Evolutionary conservation across 2,329 filamentous ascomycete genomes (phyloP).

Genomic region (Cordyceps cateniannulata): DNA sequence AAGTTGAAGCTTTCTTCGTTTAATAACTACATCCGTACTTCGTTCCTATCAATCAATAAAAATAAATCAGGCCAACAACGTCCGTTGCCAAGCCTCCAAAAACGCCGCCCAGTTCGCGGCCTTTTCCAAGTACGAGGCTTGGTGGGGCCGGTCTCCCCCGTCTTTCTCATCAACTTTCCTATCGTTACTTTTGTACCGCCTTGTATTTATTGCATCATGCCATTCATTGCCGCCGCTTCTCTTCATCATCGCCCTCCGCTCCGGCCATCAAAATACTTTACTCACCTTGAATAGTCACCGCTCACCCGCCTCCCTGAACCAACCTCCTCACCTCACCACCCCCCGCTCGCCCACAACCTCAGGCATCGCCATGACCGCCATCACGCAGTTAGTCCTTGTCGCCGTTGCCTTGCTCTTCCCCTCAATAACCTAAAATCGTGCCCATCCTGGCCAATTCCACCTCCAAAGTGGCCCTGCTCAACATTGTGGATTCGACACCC

Average conservation of each 20-base stretch:
- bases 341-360: no score
- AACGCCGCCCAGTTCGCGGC: not conserved
- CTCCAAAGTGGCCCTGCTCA: not conserved
- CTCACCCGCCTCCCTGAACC: no score
- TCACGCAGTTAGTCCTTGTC: no score
- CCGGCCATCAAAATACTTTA: no score
- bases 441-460: not conserved
- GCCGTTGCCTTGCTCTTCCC: no score
- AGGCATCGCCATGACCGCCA: no score
- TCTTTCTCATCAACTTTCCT: not conserved
- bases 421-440: conserved; percentile 1
- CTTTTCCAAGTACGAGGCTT: not conserved
- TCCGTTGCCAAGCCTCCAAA: conserved; percentile 3
- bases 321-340: no score
- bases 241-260: no score
- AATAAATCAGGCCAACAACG: not conserved
- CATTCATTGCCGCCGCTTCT: no score
- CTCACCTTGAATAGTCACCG: no score
- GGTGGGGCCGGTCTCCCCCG: not conserved
- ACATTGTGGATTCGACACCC: not conserved
- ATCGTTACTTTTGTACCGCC: not conserved
- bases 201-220: not conserved
- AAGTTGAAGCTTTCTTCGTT: no score
- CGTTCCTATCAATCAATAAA: not conserved
- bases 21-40: no score